Conservation (phyloP, 164 flowering plant genomes). For the Tetracentron sinense region DNA sequence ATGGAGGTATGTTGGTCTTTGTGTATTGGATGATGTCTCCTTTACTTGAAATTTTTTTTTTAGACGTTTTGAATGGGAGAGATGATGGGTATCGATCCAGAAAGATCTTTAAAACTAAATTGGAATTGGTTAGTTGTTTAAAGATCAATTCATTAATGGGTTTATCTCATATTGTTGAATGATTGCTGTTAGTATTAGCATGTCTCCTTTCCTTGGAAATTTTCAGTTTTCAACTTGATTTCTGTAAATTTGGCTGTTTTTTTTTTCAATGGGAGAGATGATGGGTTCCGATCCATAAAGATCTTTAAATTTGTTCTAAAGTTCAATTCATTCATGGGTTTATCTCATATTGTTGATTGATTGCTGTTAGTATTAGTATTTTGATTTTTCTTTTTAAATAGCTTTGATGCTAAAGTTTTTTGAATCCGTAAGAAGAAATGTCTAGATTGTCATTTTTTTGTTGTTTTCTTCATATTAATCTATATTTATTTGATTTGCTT, state of each 20-base stretch:
- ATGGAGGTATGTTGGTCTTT: neutral
- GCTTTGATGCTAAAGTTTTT: neutral
- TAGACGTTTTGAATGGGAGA: neutral
- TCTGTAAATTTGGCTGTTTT: too few relatives aligned
- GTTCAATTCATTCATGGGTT: constrained; percentile 2
- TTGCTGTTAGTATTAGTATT: neutral
- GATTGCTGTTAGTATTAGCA: neutral
- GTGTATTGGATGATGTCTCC: neutral
- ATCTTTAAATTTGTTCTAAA: too few relatives aligned
- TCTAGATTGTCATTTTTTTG: neutral
- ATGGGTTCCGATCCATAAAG: too few relatives aligned
- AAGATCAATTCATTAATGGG: neutral
- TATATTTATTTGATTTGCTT: too few relatives aligned
- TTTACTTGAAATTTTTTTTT: neutral
- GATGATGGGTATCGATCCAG: neutral
- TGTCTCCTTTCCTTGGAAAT: too few relatives aligned
- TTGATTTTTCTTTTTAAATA: neutral
- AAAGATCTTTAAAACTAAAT: neutral
- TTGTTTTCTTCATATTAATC: neutral
- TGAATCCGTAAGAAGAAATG: too few relatives aligned
- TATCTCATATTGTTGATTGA: neutral
- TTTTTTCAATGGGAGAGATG: too few relatives aligned
- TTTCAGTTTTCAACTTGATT: too few relatives aligned
- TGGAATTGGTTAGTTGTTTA: neutral
- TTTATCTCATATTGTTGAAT: neutral